These are phyloP conservation scores for Epichloe festucae DNA, from an alignment of 2,329 filamentous ascomycete genomes.

Conservation along the genomic window DNA sequence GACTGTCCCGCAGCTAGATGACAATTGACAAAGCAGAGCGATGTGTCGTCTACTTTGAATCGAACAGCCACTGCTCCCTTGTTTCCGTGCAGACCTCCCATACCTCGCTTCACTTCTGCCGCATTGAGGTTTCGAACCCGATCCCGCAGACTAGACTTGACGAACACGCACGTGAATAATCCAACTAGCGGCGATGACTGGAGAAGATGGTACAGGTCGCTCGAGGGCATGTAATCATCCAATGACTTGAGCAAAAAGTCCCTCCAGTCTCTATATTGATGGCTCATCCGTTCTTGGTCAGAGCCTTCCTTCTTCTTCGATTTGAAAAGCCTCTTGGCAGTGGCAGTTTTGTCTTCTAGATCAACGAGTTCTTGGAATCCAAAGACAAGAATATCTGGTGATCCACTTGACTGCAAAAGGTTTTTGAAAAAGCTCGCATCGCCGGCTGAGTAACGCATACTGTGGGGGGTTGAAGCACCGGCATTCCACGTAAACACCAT, in stretches of 20 bases:
- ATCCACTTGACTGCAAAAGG: constrained; percentile 60
- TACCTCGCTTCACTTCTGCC: constrained; percentile 84
- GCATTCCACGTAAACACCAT: constrained; percentile 93
- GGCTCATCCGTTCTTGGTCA: constrained; percentile 85
- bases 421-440: constrained; percentile 72
- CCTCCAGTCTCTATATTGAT: constrained; percentile 93
- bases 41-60: constrained; percentile 89
- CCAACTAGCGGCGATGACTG: constrained; percentile 83
- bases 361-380: constrained; percentile 98
- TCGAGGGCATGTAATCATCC: constrained; percentile 67
- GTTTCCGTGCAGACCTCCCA: constrained; percentile 91
- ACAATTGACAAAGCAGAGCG: constrained; percentile 92
- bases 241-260: constrained; percentile 75
- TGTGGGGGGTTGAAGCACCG: constrained; percentile 85
- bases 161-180: constrained; percentile 90
- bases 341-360: constrained; percentile 91
- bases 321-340: constrained; percentile 88
- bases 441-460: constrained; percentile 60
- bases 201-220: constrained; percentile 70
- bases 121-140: constrained; percentile 66
- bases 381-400: constrained; percentile 85
- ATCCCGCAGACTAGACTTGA: constrained; percentile 64
- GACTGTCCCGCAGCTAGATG: constrained; percentile 91
- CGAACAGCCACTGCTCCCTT: constrained; percentile 87
- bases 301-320: constrained; percentile 75